Conservation (phyloP, 2,329 filamentous ascomycete species). For the Fusarium neocosmosporiellum region DNA sequence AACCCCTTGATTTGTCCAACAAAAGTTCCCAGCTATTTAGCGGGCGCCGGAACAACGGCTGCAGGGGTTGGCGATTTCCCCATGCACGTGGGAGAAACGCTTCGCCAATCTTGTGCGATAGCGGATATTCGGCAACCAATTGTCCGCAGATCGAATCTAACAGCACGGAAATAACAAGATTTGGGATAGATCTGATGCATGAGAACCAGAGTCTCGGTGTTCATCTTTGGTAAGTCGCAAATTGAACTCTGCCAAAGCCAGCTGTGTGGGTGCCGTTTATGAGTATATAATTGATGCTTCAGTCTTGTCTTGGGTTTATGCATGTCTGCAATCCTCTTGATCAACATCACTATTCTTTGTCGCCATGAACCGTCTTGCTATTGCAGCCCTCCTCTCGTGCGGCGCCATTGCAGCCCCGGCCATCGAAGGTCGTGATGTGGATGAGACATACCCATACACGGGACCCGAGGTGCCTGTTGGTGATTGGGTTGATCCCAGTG, state of each 20-base stretch:
- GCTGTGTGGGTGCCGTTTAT: rapidly evolving
- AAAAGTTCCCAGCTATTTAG: background rate
- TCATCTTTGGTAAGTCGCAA: background rate
- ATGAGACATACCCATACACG: conserved; percentile 58
- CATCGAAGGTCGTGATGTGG: conserved; percentile 42
- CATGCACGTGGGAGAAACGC: background rate
- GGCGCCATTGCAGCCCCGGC: background rate
- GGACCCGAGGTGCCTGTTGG: conserved; percentile 61
- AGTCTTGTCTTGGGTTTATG: background rate
- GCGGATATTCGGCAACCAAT: background rate
- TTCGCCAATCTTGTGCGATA: background rate
- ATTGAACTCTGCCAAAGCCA: background rate
- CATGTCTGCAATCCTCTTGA: background rate
- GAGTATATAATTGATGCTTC: background rate
- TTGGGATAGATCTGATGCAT: background rate
- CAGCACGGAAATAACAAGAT: background rate
- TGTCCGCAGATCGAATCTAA: background rate
- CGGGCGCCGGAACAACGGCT: background rate
- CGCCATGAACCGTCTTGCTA: background rate
- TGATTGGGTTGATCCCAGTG: conserved; percentile 61
- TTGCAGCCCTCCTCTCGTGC: background rate
- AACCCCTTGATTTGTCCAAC: background rate
- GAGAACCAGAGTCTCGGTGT: background rate
- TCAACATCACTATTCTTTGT: background rate
- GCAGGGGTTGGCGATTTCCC: background rate